Evolutionary conservation across 805 yeast species (phyloP).

Genomic region (Pichia sporocuriosa): DNA sequence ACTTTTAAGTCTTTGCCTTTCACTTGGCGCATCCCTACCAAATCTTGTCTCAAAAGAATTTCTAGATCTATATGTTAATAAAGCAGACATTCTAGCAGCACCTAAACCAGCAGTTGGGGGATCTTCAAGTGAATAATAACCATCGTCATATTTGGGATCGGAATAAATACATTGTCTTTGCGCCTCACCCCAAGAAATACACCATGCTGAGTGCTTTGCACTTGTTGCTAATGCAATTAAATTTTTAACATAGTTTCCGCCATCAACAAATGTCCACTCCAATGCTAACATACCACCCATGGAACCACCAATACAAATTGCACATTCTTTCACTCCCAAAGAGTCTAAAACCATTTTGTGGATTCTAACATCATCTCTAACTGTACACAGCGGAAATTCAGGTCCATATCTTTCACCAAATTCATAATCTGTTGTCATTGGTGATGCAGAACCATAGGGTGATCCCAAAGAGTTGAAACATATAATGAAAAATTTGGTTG

Average conservation of each 20-base stretch:
- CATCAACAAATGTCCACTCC: slow-evolving; percentile 67
- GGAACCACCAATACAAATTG: slow-evolving; percentile 90
- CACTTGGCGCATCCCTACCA: slow-evolving; percentile 68
- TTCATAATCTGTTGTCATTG: slow-evolving; percentile 71
- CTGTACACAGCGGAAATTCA: slow-evolving; percentile 86
- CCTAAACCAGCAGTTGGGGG: slow-evolving; percentile 84
- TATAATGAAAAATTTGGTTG: slow-evolving; percentile 74
- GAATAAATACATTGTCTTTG: slow-evolving; percentile 94
- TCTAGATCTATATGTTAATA: slow-evolving; percentile 85
- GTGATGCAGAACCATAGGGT: slow-evolving; percentile 94
- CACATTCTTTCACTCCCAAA: slow-evolving; percentile 70
- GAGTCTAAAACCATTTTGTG: slow-evolving; percentile 75
- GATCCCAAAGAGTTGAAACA: slow-evolving; percentile 93
- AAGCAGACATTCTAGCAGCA: slow-evolving; percentile 97
- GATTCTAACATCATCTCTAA: slow-evolving; percentile 83
- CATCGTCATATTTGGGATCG: slow-evolving; percentile 89
- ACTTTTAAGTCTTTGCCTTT: slow-evolving; percentile 21
- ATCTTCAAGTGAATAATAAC: slow-evolving; percentile 70
- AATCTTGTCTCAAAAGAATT: slow-evolving; percentile 87
- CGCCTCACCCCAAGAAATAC: slow-evolving; percentile 98
- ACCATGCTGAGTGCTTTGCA: slow-evolving; percentile 96
- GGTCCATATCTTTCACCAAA: slow-evolving; percentile 84
- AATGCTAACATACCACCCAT: slow-evolving; percentile 98
- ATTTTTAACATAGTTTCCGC: slow-evolving; percentile 59
- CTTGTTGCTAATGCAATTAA: slow-evolving; percentile 87